phyloP scores from a whole-genome alignment of 169 alveolate genomes.

The Eimeria maxima region DNA sequence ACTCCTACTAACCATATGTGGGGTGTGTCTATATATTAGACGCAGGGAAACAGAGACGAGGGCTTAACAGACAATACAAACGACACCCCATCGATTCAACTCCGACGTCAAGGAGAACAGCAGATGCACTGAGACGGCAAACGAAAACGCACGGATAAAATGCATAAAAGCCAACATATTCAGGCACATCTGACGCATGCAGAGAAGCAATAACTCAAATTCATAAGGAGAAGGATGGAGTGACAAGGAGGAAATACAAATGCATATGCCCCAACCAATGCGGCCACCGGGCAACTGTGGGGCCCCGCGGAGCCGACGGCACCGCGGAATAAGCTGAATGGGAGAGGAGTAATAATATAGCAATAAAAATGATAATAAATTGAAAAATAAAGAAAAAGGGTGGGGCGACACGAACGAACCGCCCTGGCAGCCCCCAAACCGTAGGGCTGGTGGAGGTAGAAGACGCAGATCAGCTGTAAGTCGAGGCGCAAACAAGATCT shows the following conservation, averaged over 20 bases:
- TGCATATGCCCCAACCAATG: not conserved
- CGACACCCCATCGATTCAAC: too few relatives aligned
- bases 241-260: not conserved
- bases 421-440: not conserved
- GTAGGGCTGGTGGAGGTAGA: not conserved
- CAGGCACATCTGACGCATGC: not conserved
- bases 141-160: not conserved
- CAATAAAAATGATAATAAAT: too few relatives aligned
- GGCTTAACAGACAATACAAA: too few relatives aligned
- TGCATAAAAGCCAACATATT: not conserved
- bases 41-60: too few relatives aligned
- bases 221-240: too few relatives aligned
- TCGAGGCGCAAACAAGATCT: not conserved
- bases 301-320: not conserved
- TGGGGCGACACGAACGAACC: not conserved
- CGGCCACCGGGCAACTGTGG: not conserved
- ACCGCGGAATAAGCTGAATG: not conserved
- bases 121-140: too few relatives aligned
- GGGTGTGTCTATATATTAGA: too few relatives aligned
- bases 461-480: not conserved
- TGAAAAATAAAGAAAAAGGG: not conserved
- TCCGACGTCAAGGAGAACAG: too few relatives aligned
- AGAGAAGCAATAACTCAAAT: not conserved
- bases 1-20: too few relatives aligned
- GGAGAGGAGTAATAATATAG: too few relatives aligned